phyloP scores from a whole-genome alignment of 768 basidiomycete genomes.

The Tephrocybe sp. region DNA sequence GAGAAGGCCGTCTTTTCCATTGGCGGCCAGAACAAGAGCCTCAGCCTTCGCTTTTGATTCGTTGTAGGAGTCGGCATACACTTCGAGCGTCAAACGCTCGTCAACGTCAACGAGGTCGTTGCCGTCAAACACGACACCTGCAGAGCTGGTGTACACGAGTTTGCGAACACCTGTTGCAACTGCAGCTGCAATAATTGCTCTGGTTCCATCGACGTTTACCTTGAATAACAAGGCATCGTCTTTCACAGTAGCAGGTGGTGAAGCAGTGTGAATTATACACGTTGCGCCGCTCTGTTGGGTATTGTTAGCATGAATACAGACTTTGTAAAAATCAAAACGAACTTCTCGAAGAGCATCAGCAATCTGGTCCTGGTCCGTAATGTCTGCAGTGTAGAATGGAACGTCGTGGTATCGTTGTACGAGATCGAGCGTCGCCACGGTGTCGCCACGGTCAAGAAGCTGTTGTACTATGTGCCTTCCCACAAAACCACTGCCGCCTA shows the following conservation, averaged over 20 bases:
- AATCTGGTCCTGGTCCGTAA: conserved; percentile 74
- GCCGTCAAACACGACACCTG: conserved; percentile 90
- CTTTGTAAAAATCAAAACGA: conserved; percentile 17
- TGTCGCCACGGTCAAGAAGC: conserved; percentile 73
- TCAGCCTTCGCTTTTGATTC: conserved; percentile 92
- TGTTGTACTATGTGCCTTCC: conserved; percentile 90
- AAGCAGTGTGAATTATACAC: conserved; percentile 95
- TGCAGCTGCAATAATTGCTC: conserved; percentile 80
- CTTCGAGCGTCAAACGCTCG: conserved; percentile 84
- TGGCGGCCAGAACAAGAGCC: conserved; percentile 77
- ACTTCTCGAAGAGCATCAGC: conserved; percentile 73
- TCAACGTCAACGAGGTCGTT: conserved; percentile 79
- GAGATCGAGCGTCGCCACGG: conserved; percentile 86
- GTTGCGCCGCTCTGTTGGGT: conserved; percentile 68
- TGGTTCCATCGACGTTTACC: conserved; percentile 93
- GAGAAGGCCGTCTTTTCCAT: conserved; percentile 77
- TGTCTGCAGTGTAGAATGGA: conserved; percentile 87
- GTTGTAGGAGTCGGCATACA: conserved; percentile 57
- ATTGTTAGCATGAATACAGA: conserved; percentile 5
- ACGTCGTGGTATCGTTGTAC: conserved; percentile 88
- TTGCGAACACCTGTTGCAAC: conserved; percentile 70
- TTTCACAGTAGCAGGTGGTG: conserved; percentile 63
- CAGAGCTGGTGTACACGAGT: conserved; percentile 93
- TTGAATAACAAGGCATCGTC: conserved; percentile 77
- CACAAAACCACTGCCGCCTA: conserved; percentile 92